Conservation (phyloP, 2,329 filamentous ascomycete genomes). For the Talaromyces sp. region DNA sequence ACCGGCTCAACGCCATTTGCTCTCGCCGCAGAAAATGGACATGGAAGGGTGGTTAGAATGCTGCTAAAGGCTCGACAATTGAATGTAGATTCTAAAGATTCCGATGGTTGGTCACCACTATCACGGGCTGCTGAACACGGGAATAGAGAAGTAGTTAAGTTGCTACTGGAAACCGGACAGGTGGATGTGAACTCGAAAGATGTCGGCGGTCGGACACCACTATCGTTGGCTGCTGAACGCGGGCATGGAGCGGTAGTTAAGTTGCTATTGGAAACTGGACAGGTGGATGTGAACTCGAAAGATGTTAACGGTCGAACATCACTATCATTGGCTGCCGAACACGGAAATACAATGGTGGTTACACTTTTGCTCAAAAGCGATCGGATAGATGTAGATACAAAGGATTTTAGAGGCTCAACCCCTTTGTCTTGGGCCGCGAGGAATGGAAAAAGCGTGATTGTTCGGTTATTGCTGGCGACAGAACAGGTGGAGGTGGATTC, state of each 20-base stretch:
- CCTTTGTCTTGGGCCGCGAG: constrained; percentile 1
- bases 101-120: not conserved
- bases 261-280: not conserved
- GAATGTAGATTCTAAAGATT: not conserved
- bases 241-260: not conserved
- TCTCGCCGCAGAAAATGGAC: not conserved
- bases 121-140: not conserved
- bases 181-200: not conserved
- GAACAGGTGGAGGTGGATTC: too few species aligned
- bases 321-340: not conserved
- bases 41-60: not conserved
- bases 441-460: too few species aligned
- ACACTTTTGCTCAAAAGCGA: not conserved
- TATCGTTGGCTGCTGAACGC: not conserved
- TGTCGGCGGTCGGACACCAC: not conserved
- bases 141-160: not conserved
- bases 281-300: not conserved
- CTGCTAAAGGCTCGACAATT: not conserved
- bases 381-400: not conserved
- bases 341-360: not conserved
- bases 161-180: not conserved
- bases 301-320: not conserved
- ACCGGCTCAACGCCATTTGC: not conserved
- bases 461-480: too few species aligned
- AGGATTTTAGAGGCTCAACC: not conserved